Percentiles rank a stretch among this genome's conserved stretches.
Conservation (phyloP, 1,139 yeast species). For the Candida dubliniensis region DNA sequence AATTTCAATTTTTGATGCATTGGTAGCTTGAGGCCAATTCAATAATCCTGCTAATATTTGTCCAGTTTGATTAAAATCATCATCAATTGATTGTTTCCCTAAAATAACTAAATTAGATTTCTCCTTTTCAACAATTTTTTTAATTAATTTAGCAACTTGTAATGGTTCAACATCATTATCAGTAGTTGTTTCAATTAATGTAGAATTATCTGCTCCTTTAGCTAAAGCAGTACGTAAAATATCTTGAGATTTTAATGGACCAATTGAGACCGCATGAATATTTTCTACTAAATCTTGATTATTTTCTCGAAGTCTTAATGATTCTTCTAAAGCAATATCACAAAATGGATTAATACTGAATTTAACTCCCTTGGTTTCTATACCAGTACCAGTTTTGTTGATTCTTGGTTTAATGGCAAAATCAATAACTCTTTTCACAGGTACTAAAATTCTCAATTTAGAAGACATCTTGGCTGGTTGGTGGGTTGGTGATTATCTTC, state of each 20-base stretch:
- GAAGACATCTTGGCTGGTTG: constrained; percentile 32
- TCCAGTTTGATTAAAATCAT: constrained; percentile 95
- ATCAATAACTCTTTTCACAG: constrained; percentile 93
- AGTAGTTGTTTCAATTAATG: constrained; percentile 80
- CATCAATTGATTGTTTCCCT: constrained; percentile 97
- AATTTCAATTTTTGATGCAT: constrained; percentile 83
- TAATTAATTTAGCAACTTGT: constrained; percentile 81
- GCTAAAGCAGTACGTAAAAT: constrained; percentile 88
- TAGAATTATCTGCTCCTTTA: constrained; percentile 87
- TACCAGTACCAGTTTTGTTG: constrained; percentile 81
- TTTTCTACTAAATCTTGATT: constrained; percentile 72
- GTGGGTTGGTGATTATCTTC: not conserved
- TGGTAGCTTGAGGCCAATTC: constrained; percentile 97
- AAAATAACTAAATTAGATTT: constrained; percentile 76
- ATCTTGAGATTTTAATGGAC: constrained; percentile 85
- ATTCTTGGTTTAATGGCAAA: constrained; percentile 92
- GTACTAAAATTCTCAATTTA: constrained; percentile 78
- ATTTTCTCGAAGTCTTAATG: constrained; percentile 71
- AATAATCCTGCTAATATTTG: constrained; percentile 93
- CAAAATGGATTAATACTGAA: constrained; percentile 95
- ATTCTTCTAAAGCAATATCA: constrained; percentile 95
- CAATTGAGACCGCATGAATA: constrained; percentile 91
- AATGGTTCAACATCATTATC: constrained; percentile 82
- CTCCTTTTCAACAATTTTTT: constrained; percentile 69
- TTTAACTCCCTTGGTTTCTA: constrained; percentile 88